phyloP scores from a whole-genome alignment of 1,284 basidiomycete species.

The Ceraceosorus bombacis region DNA sequence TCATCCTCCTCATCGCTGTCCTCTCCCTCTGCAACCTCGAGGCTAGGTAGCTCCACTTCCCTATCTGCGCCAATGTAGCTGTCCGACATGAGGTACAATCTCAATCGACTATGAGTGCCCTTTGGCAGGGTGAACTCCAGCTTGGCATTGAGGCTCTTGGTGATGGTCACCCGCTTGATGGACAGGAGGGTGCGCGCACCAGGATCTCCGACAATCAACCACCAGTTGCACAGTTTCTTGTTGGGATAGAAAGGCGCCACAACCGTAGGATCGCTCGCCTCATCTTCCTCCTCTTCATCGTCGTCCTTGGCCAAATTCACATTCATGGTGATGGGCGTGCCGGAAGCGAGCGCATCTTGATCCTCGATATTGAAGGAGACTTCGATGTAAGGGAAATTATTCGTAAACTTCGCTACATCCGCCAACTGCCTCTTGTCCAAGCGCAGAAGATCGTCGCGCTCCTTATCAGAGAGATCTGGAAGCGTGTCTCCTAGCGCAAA shows the following conservation, averaged over 20 bases:
- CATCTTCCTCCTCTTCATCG: constrained; percentile 72
- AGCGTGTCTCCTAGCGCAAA: constrained; percentile 37
- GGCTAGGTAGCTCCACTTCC: constrained; percentile 28
- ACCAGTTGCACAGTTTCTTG: constrained; percentile 85
- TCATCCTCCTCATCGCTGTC: constrained; percentile 33
- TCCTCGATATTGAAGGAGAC: constrained; percentile 64
- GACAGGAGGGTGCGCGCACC: constrained; percentile 66
- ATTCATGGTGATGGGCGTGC: constrained; percentile 70
- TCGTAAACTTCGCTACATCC: constrained; percentile 60
- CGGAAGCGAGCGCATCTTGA: constrained; percentile 55
- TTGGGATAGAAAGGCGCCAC: constrained; percentile 84
- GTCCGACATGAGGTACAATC: constrained; percentile 87
- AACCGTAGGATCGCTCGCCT: constrained; percentile 61
- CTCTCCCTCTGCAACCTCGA: constrained; percentile 36
- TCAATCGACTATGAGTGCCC: constrained; percentile 68
- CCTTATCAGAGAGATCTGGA: constrained; percentile 32
- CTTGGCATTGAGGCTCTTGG: constrained; percentile 59
- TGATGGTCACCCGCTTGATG: constrained; percentile 91
- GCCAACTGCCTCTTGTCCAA: constrained; percentile 67
- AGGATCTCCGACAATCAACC: constrained; percentile 84
- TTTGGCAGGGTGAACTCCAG: constrained; percentile 66
- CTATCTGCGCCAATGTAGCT: constrained; percentile 56
- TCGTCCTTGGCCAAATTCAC: constrained; percentile 74
- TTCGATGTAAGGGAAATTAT: constrained; percentile 58
- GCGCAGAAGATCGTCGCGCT: constrained; percentile 63